These are phyloP conservation scores for Aspergillus quadricinctus DNA, from an alignment of 2,329 filamentous ascomycete species.

Conservation along the genomic window DNA sequence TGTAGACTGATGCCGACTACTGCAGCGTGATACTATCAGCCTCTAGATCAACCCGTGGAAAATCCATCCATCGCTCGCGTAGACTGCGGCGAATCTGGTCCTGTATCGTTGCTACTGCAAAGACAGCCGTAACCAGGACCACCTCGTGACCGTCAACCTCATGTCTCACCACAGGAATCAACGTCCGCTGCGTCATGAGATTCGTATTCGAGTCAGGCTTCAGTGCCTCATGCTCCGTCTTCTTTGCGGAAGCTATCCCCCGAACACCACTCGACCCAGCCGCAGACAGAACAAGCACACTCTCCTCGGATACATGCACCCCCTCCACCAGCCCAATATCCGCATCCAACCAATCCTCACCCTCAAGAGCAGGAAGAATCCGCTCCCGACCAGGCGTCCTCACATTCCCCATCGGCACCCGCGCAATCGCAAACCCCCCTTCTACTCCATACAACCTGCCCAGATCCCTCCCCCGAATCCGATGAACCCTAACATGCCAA, in stretches of 20 bases:
- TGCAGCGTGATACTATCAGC: neutral
- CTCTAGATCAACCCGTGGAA: neutral
- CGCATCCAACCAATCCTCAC: neutral
- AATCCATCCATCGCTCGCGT: neutral
- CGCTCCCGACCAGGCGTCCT: neutral
- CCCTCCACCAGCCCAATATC: no score
- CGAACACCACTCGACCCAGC: slow-evolving; percentile 9
- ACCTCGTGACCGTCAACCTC: neutral
- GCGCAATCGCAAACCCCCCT: slow-evolving; percentile 4
- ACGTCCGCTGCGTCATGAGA: slow-evolving; percentile 20
- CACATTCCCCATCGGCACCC: neutral
- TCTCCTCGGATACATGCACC: neutral
- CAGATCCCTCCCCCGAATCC: slow-evolving; percentile 6
- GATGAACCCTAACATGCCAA: slow-evolving; percentile 30
- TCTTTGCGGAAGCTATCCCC: no score
- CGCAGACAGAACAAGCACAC: slow-evolving; percentile 9
- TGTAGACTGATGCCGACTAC: neutral
- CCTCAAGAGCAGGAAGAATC: neutral
- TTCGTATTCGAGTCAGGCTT: slow-evolving; percentile 32
- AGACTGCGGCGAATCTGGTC: neutral
- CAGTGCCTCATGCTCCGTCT: slow-evolving; percentile 7
- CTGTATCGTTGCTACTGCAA: neutral
- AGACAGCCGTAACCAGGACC: slow-evolving; percentile 1
- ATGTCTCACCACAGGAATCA: slow-evolving; percentile 19
- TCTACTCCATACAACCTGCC: slow-evolving; percentile 3